Conservation (phyloP, 306 rosid species). For the Mimosa pudica region DNA sequence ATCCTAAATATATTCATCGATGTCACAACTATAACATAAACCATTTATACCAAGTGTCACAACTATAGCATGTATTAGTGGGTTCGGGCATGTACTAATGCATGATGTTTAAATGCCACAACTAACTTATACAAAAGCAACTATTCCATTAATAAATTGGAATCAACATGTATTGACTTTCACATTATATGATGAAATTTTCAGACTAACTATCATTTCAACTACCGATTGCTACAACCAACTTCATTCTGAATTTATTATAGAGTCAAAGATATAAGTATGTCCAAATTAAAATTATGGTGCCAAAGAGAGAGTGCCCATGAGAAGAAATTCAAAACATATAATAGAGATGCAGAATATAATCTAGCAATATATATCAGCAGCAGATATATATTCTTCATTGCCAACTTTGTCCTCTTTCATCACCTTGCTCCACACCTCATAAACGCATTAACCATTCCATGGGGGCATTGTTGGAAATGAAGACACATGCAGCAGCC, state of each 20-base stretch:
- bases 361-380: not conserved
- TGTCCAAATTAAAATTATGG: conserved; percentile 66
- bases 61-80: no score
- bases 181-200: no score
- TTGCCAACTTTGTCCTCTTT: conserved; percentile 61
- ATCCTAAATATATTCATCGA: no score
- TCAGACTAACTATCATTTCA: no score
- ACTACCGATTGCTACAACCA: no score
- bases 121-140: no score
- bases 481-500: not conserved
- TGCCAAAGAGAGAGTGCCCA: conserved; percentile 54
- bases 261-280: conserved; percentile 47
- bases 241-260: conserved; percentile 52
- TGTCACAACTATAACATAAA: no score
- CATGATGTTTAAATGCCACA: no score
- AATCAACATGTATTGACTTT: no score
- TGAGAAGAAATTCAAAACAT: conserved; percentile 15
- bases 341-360: conserved; percentile 10
- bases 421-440: not conserved
- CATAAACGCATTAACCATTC: not conserved
- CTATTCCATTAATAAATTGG: no score
- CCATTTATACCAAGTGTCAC: no score
- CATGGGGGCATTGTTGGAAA: conserved; percentile 15
- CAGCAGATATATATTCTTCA: conserved; percentile 32
- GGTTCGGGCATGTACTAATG: no score